Percentiles rank a stretch among this genome's conserved stretches.
These are phyloP conservation scores for Diaporthe sp. DNA, from an alignment of 2,329 filamentous ascomycete species.

Conservation along the genomic window DNA sequence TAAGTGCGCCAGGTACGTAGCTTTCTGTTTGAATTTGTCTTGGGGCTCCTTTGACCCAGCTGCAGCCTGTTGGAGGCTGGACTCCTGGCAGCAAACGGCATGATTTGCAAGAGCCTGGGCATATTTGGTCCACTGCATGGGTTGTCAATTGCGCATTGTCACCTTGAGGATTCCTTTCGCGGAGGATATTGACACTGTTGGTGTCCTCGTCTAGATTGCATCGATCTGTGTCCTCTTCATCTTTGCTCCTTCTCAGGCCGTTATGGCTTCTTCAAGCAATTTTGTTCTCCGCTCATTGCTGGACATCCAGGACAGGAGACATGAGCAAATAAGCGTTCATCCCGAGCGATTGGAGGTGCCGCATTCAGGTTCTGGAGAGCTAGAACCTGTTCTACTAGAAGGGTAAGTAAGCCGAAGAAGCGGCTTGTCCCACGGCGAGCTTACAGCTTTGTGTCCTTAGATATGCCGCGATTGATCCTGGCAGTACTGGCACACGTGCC, in stretches of 20 bases:
- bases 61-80: neutral
- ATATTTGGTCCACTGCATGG: neutral
- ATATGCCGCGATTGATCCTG: constrained; percentile 14
- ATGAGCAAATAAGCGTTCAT: neutral
- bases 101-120: neutral
- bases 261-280: neutral
- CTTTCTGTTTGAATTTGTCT: neutral
- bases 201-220: too few species aligned
- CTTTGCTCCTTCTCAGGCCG: neutral
- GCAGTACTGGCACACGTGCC: constrained; percentile 14
- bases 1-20: neutral
- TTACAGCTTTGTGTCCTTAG: neutral
- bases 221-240: neutral
- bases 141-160: too few species aligned
- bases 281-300: neutral
- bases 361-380: neutral
- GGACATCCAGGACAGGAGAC: neutral
- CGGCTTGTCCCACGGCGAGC: too few species aligned
- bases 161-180: too few species aligned
- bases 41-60: neutral
- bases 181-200: fast-evolving
- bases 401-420: neutral
- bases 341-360: neutral
- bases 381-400: neutral
- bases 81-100: neutral